These are phyloP conservation scores for Blastocystis sp. DNA, from an alignment of 352 stramenopile species.

Conservation along the genomic window DNA sequence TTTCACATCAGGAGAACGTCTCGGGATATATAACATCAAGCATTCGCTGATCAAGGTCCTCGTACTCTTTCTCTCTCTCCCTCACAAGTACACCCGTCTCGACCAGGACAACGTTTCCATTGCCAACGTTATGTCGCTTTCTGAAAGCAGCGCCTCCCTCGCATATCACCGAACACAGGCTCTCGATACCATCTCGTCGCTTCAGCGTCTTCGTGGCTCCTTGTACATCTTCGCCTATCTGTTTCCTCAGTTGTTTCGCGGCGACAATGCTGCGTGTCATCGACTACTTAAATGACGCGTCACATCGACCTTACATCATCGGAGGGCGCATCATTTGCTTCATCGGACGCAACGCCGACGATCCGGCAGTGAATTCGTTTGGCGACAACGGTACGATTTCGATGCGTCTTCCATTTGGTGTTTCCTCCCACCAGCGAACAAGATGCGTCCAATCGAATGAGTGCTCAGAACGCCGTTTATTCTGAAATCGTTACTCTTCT, in stretches of 20 bases:
- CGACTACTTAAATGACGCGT: constrained; percentile 6
- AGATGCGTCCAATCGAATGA: constrained; percentile 19
- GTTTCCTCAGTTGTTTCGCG: constrained; percentile 15
- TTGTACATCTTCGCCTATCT: neutral
- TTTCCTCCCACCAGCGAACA: constrained; percentile 18
- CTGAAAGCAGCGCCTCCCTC: neutral
- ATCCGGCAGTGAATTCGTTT: neutral
- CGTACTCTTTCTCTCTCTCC: neutral
- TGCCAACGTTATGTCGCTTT: neutral
- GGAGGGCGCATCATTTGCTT: constrained; percentile 8
- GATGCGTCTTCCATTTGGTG: neutral
- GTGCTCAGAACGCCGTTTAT: neutral
- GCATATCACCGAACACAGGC: neutral
- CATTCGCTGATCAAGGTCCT: constrained; percentile 40
- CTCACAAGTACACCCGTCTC: constrained; percentile 20
- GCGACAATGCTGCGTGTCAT: constrained; percentile 7
- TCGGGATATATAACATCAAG: constrained; percentile 49
- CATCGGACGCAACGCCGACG: neutral
- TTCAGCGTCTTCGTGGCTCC: constrained; percentile 22
- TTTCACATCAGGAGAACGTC: constrained; percentile 26
- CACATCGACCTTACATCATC: too few relatives aligned
- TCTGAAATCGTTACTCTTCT: neutral
- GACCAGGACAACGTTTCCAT: neutral
- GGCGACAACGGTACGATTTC: neutral
- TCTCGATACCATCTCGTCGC: neutral